A percentile compares a stretch with the other conserved stretches of the same genome.
Conservation (phyloP, 441 rosid genomes). For the Geranium incanum region DNA sequence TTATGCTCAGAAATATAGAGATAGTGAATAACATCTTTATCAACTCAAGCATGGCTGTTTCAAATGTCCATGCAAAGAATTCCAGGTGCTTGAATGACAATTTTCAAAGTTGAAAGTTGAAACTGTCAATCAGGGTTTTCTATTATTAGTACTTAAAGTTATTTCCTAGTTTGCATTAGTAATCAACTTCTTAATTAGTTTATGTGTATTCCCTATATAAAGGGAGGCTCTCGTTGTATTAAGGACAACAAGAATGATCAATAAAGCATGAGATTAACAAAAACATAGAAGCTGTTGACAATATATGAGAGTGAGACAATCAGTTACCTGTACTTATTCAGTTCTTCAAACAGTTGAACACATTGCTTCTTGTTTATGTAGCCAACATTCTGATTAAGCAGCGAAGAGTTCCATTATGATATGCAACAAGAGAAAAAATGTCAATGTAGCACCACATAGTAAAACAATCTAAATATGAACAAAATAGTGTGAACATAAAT, state of each 20-base stretch:
- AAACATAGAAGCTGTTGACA: neutral
- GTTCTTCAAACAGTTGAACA: conserved; percentile 60
- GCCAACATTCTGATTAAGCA: conserved; percentile 48
- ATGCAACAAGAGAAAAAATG: conserved; percentile 14
- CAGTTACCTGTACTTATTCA: conserved; percentile 76
- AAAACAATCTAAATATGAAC: neutral
- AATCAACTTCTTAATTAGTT: no score
- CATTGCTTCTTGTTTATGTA: conserved; percentile 67
- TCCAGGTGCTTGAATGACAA: conserved; percentile 3
- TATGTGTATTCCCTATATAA: no score
- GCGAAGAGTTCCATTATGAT: conserved; percentile 19
- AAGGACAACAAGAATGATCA: no score
- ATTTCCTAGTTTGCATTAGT: no score
- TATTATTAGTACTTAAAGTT: no score
- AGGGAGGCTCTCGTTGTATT: no score
- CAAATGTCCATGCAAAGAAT: neutral
- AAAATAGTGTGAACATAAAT: neutral
- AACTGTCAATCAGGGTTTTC: no score
- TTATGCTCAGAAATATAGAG: neutral
- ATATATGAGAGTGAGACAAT: neutral
- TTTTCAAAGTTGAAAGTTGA: neutral
- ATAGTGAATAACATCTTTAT: neutral
- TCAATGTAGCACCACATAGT: conserved; percentile 2
- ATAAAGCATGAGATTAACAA: no score
- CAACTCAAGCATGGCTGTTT: neutral